Evolutionary conservation across 441 rosid species (phyloP), one percentile per base, ranked within the genome.

Genomic region (Bocquillonia castaneifolia): DNA sequence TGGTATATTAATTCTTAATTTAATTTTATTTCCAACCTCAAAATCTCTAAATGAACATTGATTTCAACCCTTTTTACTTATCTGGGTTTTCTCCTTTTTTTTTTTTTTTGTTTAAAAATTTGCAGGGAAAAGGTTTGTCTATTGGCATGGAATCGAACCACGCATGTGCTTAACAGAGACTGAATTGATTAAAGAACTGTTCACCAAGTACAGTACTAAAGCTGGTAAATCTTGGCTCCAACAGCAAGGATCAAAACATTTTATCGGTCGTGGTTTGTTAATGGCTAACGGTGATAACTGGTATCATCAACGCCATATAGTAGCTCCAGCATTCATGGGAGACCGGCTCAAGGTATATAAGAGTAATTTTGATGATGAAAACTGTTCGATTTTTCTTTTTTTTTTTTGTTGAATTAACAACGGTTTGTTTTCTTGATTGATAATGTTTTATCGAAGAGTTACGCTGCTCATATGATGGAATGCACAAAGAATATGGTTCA

Each of bases 161-260:
- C 73, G 98, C 76, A 78, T 93, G 79, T 91, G 96, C 56, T 54
- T 93, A 36, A 79, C 88, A 1, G 98, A 93, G 75, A 81, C 88
- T 0, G 92, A 86, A 20, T 54, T 91, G 84, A 93, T 93, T 44
- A 91, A 82, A 54, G 97, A 89, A 65, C 75, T 91, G 14, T 64
- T 93, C 6, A 76, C 86, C 0, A 93, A 88, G 75, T 81, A 89
- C 73, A 88, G 86, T 72, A 77, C 85, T 0, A 80, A 80, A 29
- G 81, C 96, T 1, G 98, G 98, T 0, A 93, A 86, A 68, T 91
- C 98, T 3, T 93, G 97, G 98, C 75, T 86, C 18, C 98, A 93
- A 32, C 97, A 86, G 51, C 90, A 93, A 73, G 98, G 98, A 3
- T 62, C 95, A 0, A 89, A 91, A 67, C 88, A 91, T 77, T 93